Percentiles rank a stretch among this genome's conserved stretches.
phyloP scores from a whole-genome alignment of 768 basidiomycete species.

The Mycena crocata region DNA sequence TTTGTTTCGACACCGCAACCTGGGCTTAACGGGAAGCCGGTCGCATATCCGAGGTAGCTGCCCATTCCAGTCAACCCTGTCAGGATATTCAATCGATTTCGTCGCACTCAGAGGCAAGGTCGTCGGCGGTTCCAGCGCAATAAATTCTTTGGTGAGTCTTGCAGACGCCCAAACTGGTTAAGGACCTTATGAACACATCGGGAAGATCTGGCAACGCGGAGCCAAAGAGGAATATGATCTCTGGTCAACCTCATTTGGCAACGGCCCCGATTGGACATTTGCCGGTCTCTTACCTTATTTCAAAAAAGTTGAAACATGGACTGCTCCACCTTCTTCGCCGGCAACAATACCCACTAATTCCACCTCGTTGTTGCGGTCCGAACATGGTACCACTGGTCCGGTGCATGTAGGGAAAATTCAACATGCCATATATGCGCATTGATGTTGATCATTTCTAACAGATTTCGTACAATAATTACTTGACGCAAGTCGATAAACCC shows the following conservation, averaged over 20 bases:
- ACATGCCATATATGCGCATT: not conserved
- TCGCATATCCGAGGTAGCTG: not conserved
- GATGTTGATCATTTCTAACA: not conserved
- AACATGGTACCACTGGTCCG: not conserved
- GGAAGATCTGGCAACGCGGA: not conserved
- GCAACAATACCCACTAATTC: not conserved
- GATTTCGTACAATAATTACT: conserved; percentile 3
- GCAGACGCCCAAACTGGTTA: not conserved
- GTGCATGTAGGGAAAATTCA: not conserved
- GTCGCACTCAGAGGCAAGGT: not conserved
- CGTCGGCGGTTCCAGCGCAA: not conserved
- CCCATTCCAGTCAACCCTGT: not conserved
- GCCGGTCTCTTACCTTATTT: not conserved
- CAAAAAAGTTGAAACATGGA: not conserved
- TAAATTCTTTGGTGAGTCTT: not conserved
- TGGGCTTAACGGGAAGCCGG: not conserved
- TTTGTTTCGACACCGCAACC: not conserved
- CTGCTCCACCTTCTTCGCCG: not conserved
- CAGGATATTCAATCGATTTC: no score
- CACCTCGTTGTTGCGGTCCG: not conserved
- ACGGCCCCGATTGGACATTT: not conserved
- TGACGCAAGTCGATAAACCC: not conserved
- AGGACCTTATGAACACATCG: not conserved
- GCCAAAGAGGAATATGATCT: not conserved
- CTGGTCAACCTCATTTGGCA: not conserved